phyloP scores from a whole-genome alignment of 768 basidiomycete species.

The Rhodotorula taiwanensis region DNA sequence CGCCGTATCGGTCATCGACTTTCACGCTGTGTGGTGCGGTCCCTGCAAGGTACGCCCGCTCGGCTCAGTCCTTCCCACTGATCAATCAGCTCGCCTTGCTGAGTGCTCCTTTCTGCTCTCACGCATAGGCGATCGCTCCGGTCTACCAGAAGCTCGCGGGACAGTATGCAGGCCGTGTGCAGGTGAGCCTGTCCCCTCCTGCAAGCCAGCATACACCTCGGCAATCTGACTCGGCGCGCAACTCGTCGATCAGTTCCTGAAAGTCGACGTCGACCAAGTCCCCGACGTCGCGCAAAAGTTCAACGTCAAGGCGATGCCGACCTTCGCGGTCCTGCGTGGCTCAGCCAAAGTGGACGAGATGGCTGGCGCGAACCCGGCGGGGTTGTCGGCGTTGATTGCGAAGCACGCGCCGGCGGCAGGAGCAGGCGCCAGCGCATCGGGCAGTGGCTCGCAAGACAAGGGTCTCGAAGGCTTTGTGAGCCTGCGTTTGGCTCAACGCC shows the following conservation, averaged over 20 bases:
- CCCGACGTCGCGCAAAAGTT: constrained; percentile 62
- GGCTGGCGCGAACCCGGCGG: constrained; percentile 39
- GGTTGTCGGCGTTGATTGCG: constrained; percentile 21
- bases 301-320: constrained; percentile 61
- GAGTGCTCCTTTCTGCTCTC: neutral
- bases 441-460: constrained; percentile 23
- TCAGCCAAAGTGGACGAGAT: constrained; percentile 31
- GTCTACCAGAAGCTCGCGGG: constrained; percentile 51
- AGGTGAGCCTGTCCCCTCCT: constrained; percentile 2
- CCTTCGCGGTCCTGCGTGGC: constrained; percentile 40
- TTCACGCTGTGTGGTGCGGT: constrained; percentile 36
- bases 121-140: constrained; percentile 27
- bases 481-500: neutral
- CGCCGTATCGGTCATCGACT: constrained; percentile 25
- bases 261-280: constrained; percentile 60
- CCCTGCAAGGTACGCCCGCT: constrained; percentile 31
- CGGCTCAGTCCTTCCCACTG: too few relatives aligned
- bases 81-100: too few relatives aligned
- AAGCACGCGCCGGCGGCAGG: constrained; percentile 32
- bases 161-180: constrained; percentile 53
- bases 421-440: neutral
- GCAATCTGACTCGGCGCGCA: neutral
- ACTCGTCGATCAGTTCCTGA: constrained; percentile 53
- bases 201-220: neutral
- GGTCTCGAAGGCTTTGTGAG: constrained; percentile 37